Evolutionary conservation across 2,329 filamentous ascomycete genomes (phyloP).

Genomic region (Metarhizium rileyi): DNA sequence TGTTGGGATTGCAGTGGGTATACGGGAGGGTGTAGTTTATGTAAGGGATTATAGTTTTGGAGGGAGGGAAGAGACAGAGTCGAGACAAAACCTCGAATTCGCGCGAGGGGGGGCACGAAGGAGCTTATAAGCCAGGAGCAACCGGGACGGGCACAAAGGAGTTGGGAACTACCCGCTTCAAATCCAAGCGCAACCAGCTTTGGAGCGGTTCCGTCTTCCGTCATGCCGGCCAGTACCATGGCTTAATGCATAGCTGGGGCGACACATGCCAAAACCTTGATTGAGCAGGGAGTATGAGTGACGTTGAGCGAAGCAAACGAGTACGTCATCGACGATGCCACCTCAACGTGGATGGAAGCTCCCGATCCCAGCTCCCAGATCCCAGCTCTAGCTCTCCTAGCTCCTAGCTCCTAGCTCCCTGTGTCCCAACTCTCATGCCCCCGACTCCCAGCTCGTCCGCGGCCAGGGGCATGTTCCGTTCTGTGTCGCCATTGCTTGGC

Average conservation of each 20-base stretch:
- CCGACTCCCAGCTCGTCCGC: too few species aligned
- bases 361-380: too few species aligned
- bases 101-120: background rate
- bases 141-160: background rate
- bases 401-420: too few species aligned
- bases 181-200: background rate
- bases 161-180: background rate
- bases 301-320: conserved; percentile 23
- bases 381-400: too few species aligned
- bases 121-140: conserved; percentile 3
- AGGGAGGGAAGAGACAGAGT: conserved; percentile 5
- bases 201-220: background rate
- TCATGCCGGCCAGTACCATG: background rate
- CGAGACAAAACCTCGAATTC: background rate
- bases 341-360: conserved; percentile 6
- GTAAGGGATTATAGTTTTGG: conserved; percentile 5
- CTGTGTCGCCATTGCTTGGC: too few species aligned
- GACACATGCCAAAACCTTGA: conserved; percentile 11
- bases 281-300: conserved; percentile 15
- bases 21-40: conserved; percentile 7
- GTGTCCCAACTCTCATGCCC: too few species aligned
- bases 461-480: conserved; percentile 3
- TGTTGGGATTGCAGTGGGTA: conserved; percentile 14
- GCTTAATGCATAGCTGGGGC: background rate
- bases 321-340: conserved; percentile 21